Percentiles rank a stretch among this genome's conserved stretches.
Conservation (phyloP, 331 rosid species). For the Acacia pycnantha region DNA sequence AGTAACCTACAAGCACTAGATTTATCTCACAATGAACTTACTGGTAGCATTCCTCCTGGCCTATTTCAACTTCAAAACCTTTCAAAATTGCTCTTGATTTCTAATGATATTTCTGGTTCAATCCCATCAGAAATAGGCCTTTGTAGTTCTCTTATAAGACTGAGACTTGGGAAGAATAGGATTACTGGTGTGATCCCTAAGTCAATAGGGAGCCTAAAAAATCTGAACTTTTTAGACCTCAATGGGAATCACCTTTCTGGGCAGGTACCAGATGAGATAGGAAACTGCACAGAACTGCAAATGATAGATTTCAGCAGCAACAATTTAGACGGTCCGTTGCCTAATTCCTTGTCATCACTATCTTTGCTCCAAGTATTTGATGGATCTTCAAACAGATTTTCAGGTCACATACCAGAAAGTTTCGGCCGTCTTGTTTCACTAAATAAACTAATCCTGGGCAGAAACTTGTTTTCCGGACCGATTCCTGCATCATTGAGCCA, state of each 20-base stretch:
- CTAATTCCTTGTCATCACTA: slow-evolving; percentile 66
- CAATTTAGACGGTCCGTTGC: slow-evolving; percentile 66
- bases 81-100: slow-evolving; percentile 78
- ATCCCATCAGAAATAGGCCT: slow-evolving; percentile 74
- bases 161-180: slow-evolving; percentile 80
- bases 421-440: slow-evolving; percentile 67
- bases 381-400: slow-evolving; percentile 62
- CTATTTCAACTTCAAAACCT: slow-evolving; percentile 79
- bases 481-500: slow-evolving; percentile 74
- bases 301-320: slow-evolving; percentile 85
- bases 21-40: slow-evolving; percentile 77
- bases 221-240: slow-evolving; percentile 78
- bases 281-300: slow-evolving; percentile 67
- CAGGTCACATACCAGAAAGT: slow-evolving; percentile 64
- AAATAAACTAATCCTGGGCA: slow-evolving; percentile 66
- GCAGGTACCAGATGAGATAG: slow-evolving; percentile 76
- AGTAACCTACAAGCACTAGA: slow-evolving; percentile 69
- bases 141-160: slow-evolving; percentile 76
- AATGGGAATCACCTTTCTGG: slow-evolving; percentile 73
- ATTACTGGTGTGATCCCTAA: slow-evolving; percentile 74
- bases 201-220: slow-evolving; percentile 60
- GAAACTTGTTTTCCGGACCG: slow-evolving; percentile 66
- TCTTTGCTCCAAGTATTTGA: slow-evolving; percentile 81
- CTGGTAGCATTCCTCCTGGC: slow-evolving; percentile 74
- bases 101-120: slow-evolving; percentile 88